A percentile compares a stretch with the other conserved stretches of the same genome.
phyloP scores from a whole-genome alignment of 768 basidiomycete species.

The Suillus bovinus region DNA sequence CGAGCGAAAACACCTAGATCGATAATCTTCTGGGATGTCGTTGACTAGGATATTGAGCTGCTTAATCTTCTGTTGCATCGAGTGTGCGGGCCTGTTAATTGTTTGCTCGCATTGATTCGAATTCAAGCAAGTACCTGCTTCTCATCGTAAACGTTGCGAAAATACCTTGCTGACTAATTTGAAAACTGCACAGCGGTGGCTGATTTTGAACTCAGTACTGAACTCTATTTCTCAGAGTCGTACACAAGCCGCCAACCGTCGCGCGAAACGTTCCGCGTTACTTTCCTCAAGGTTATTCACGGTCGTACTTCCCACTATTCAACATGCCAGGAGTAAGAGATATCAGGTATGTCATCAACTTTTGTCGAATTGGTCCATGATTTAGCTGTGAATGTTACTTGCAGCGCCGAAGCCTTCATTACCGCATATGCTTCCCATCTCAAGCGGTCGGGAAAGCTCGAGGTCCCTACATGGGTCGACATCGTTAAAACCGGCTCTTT shows the following conservation, averaged over 20 bases:
- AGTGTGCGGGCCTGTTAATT: too few relatives aligned
- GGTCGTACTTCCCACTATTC: constrained; percentile 32
- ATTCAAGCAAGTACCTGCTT: too few relatives aligned
- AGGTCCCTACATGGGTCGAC: constrained; percentile 98
- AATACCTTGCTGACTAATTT: constrained; percentile 38
- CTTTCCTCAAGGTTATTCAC: constrained; percentile 53
- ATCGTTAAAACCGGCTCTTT: constrained; percentile 96
- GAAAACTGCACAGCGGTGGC: constrained; percentile 42
- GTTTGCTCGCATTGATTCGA: not conserved
- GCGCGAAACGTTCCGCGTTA: constrained; percentile 46
- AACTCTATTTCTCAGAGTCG: constrained; percentile 32
- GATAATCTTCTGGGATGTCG: not conserved
- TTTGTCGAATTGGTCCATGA: constrained; percentile 16
- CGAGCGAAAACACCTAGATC: not conserved
- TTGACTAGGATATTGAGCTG: not conserved
- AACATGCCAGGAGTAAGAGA: constrained; percentile 85
- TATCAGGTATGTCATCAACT: constrained; percentile 54
- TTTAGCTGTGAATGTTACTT: constrained; percentile 18
- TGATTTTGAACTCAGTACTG: constrained; percentile 35
- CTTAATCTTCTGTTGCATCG: not conserved
- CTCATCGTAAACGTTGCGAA: not conserved
- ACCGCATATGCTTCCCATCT: constrained; percentile 92
- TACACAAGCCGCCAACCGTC: constrained; percentile 51
- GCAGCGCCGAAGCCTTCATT: constrained; percentile 93
- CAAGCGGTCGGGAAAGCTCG: constrained; percentile 98